Percentiles rank a stretch among this genome's conserved stretches.
phyloP scores from a whole-genome alignment of 495 filamentous ascomycete genomes.

The Cudoniella acicularis region DNA sequence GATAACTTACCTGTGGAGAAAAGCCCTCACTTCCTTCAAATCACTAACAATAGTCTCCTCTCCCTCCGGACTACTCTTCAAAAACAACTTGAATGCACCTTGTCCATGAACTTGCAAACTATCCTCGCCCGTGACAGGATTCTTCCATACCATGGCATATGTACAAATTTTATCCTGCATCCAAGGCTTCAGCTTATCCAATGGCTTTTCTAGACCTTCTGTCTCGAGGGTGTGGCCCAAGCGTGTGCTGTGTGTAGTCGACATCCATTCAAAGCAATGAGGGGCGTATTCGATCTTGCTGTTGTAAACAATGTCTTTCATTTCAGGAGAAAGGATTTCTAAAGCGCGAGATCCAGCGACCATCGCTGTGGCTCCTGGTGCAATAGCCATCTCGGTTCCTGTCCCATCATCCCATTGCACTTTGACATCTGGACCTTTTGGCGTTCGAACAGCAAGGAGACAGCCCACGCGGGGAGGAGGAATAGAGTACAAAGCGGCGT shows the following conservation, averaged over 20 bases:
- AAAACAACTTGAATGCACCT: constrained; percentile 34
- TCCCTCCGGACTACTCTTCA: constrained; percentile 27
- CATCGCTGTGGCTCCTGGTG: constrained; percentile 30
- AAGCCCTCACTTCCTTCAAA: constrained; percentile 29
- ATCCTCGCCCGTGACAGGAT: constrained; percentile 35
- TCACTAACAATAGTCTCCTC: constrained; percentile 30
- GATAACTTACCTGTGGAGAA: constrained; percentile 25
- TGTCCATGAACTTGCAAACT: constrained; percentile 38
- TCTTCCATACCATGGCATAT: constrained; percentile 33
- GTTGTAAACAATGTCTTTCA: constrained; percentile 23
- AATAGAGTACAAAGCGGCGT: constrained; percentile 28
- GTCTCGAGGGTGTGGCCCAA: constrained; percentile 30
- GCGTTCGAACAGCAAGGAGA: constrained; percentile 30
- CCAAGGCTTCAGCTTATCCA: constrained; percentile 27
- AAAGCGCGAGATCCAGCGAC: constrained; percentile 27
- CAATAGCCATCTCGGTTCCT: constrained; percentile 28
- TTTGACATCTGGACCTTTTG: constrained; percentile 30
- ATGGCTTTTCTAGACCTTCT: constrained; percentile 28
- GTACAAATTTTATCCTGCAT: constrained; percentile 25
- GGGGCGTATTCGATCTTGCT: constrained; percentile 32
- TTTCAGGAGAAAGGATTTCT: constrained; percentile 23
- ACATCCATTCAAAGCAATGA: constrained; percentile 34
- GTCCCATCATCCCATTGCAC: constrained; percentile 32
- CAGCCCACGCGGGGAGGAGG: constrained; percentile 28
- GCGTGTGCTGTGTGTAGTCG: constrained; percentile 24